Evolutionary conservation across 495 filamentous ascomycete genomes (phyloP), one percentile per base, ranked within the genome.

Genomic region (Penicillium simplicissimum): DNA sequence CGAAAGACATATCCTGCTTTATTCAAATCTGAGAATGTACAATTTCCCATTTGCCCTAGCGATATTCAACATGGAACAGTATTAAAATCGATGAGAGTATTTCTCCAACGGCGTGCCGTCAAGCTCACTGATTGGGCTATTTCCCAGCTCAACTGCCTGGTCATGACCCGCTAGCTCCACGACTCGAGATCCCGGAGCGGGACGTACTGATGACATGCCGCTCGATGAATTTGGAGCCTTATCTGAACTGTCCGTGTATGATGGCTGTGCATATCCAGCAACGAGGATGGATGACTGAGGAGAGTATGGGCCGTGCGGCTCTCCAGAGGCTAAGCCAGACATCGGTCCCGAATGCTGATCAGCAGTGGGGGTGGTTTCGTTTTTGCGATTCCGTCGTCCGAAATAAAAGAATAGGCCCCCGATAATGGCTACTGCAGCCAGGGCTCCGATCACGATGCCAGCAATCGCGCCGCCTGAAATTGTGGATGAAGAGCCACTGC

Each of bases 121-220:
- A 4, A 45, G 19, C 19, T 45, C 62, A 48, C 58, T 61, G 11
- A 65, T 47, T 5, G 62, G 62, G 11, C 62, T 65, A 40, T 55
- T 61, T 8, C 36, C 58, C 23, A 65, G 15, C 48, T 65, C 62
- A 13, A 34, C 53, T 9, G 38, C 61, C 13, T 36, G 47, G 4
- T 25, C 52, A 49, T 61, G 49, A 1, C 62, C 62, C 14, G 23
- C 36, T 21, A 65, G 25, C 14, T 65, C 62, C 3, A 65, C 59
- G 33, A 65, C 19, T 19, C 36, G 31, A 5, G 62, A 61, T n/a
- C 62, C 62, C 47, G 62, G 58, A 34, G 38, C 35, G 21, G 62
- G 62, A 17, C 62, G 59, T n/a, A 61, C 55, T 52, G 48, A 52
- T 28, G 48, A 34, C 25, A 34, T 52, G n/a, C 55, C 42, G 42